phyloP scores from a whole-genome alignment of 129 eudicot genomes.

The Lactuca saligna region DNA sequence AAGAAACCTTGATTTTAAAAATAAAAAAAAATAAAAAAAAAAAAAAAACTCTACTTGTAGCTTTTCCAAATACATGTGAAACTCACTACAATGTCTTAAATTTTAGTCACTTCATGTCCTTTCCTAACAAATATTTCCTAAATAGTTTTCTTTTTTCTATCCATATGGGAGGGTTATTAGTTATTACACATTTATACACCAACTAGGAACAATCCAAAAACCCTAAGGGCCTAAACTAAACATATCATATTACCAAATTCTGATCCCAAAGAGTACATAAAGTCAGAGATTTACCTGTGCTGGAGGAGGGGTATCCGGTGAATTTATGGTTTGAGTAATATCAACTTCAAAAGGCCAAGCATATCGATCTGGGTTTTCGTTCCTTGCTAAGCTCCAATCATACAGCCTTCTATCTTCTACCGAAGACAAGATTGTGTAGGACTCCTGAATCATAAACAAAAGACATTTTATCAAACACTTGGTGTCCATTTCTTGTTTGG shows the following conservation, averaged over 20 bases:
- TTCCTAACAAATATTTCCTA: too few species aligned
- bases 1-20: too few species aligned
- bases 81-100: too few species aligned
- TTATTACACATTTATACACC: too few species aligned
- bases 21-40: too few species aligned
- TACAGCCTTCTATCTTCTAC: constrained; percentile 80
- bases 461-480: constrained; percentile 16
- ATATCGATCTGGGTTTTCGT: constrained; percentile 56
- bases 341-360: constrained; percentile 89
- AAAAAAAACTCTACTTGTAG: too few species aligned
- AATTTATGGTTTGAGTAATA: constrained; percentile 37
- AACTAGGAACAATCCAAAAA: neutral
- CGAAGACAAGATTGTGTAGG: constrained; percentile 64
- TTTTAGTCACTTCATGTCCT: too few species aligned
- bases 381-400: constrained; percentile 92
- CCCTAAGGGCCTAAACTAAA: constrained; percentile 1
- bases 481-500: neutral
- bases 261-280: neutral
- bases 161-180: too few species aligned
- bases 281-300: constrained; percentile 44
- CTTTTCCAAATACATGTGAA: too few species aligned
- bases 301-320: constrained; percentile 60
- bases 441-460: constrained; percentile 44
- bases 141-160: too few species aligned
- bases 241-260: neutral